Base-by-base conservation (phyloP, 352 stramenopile genomes). In the Phytopythium aichiense region DNA sequence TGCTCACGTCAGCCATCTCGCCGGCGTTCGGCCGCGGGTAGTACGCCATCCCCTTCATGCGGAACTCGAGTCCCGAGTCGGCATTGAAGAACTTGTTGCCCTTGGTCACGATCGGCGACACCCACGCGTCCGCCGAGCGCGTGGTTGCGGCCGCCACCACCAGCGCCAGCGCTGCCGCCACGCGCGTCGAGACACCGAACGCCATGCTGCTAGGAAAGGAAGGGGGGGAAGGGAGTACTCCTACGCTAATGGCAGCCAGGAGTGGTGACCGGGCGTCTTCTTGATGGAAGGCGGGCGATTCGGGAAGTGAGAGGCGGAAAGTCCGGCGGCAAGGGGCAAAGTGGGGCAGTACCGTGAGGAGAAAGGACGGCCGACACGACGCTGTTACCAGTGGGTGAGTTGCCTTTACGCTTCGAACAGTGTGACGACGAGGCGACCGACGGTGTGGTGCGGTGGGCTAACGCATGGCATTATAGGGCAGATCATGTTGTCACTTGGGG, bases 21-120 rank as follows among this genome's bases (percentile, higher is more conserved):
- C 82, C 79, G 18, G 50, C 64, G 68, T 91, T 91, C 20, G 82
- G 79, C 3, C 79, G 77, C 6, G 82, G 82, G 62, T 85, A 89
- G 60, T 91, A 89, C 22, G 75, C 79, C 75, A 91, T 83, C 12
- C 81, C 81, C 38, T 89, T 88, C 48, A 89, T 76, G 28, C 77
- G 71, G 60, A 91, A 88, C 61, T 96, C 82, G 11, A 76, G 49
- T 15, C 78, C 77, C 1, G 79, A 86, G 4, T 75, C 61, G 16
- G 76, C 83, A 68, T 93, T 71, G 68, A 94, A 96, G 64, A 95
- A 83, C 65, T 94, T 95, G 74, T 93, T 93, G 62, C 85, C 84
- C 58, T 84, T 87, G 35, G 63, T 42, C 5, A 87, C 60, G 64
- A 89, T 77, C 5, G 72, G 74, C 13, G 74, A 50, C 16, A 80